Evolutionary conservation across 306 rosid genomes (phyloP).

Genomic region (Argentina anserina): DNA sequence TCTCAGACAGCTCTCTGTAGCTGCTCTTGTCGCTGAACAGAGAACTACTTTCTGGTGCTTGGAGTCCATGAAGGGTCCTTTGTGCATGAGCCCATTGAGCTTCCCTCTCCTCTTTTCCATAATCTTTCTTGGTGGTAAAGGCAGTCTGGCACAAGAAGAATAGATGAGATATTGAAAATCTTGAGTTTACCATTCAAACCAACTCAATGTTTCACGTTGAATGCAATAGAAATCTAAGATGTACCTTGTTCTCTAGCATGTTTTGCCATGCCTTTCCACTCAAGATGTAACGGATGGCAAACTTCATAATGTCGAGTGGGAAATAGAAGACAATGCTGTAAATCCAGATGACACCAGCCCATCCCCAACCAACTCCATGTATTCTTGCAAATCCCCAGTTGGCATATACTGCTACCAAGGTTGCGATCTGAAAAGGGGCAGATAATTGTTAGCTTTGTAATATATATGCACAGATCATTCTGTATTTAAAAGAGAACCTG

Average conservation of each 20-base stretch:
- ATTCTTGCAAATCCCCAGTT: constrained; percentile 88
- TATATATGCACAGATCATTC: neutral
- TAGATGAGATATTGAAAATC: neutral
- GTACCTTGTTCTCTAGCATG: constrained; percentile 86
- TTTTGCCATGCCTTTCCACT: constrained; percentile 98
- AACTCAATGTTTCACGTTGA: neutral
- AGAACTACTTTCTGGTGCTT: constrained; percentile 59
- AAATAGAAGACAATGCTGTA: constrained; percentile 82
- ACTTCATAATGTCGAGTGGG: constrained; percentile 78
- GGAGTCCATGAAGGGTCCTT: constrained; percentile 94
- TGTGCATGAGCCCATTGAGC: constrained; percentile 99
- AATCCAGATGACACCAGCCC: constrained; percentile 99
- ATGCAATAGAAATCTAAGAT: neutral
- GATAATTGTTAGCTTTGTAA: constrained; percentile 18
- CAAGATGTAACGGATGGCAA: constrained; percentile 78
- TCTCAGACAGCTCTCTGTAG: constrained; percentile 92
- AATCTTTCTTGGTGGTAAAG: constrained; percentile 98
- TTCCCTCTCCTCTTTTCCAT: constrained; percentile 89
- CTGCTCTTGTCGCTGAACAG: constrained; percentile 78
- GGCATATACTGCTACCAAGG: constrained; percentile 85
- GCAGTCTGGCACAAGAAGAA: constrained; percentile 65
- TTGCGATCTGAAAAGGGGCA: constrained; percentile 62
- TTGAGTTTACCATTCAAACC: constrained; percentile 19
- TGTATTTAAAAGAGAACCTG: neutral
- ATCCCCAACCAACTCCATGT: constrained; percentile 88